phyloP scores from a whole-genome alignment of 257 asterid genomes.

The Penstemon barbatus region DNA sequence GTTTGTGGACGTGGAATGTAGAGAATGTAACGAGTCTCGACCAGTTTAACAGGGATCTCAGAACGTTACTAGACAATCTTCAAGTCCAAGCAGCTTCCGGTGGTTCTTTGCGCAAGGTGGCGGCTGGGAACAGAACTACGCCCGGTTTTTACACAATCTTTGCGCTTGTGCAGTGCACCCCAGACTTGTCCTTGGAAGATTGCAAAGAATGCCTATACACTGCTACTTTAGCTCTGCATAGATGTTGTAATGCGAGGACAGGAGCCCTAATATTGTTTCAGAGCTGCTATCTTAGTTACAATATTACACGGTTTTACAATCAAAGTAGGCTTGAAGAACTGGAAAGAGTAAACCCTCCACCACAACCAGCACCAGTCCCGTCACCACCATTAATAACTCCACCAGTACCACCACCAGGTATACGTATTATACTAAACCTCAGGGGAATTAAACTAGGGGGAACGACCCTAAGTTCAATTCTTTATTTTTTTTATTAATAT shows the following conservation, averaged over 20 bases:
- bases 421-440: no score
- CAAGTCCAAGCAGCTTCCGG: constrained; percentile 1
- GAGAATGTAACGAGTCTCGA: not conserved
- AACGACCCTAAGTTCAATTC: no score
- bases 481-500: no score
- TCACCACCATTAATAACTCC: not conserved
- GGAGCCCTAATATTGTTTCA: not conserved
- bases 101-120: not conserved
- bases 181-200: constrained; percentile 2
- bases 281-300: not conserved
- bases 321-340: not conserved
- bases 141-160: constrained; percentile 1
- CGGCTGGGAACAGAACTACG: constrained; percentile 13
- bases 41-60: constrained; percentile 14
- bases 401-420: not conserved
- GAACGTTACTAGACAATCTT: constrained; percentile 12
- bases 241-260: not conserved
- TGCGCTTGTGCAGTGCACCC: constrained; percentile 13
- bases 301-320: not conserved
- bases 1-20: not conserved
- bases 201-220: not conserved
- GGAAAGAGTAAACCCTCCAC: not conserved
- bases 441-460: no score
- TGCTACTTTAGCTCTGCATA: not conserved
- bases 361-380: not conserved